Percentiles rank a stretch among this genome's conserved stretches.
These are phyloP conservation scores for Wickerhamiella australiensis DNA, from an alignment of 805 yeast genomes.

Conservation along the genomic window DNA sequence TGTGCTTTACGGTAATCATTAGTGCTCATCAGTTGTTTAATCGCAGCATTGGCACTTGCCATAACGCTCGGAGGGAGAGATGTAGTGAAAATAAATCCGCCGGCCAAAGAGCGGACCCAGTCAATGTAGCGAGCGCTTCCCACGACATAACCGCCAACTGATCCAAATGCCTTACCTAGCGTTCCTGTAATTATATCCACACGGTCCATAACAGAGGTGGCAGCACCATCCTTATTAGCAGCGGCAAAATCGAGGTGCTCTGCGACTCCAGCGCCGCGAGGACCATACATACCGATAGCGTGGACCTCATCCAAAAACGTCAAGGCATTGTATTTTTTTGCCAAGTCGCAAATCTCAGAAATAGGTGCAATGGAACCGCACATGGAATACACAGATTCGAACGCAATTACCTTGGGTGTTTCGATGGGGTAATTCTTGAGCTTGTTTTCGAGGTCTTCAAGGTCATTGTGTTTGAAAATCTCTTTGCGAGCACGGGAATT, in stretches of 20 bases:
- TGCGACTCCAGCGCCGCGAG: constrained; percentile 99
- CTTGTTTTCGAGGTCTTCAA: constrained; percentile 67
- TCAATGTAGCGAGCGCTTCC: constrained; percentile 74
- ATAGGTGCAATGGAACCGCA: constrained; percentile 96
- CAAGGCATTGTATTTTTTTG: constrained; percentile 93
- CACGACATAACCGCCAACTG: constrained; percentile 96
- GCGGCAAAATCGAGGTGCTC: constrained; percentile 87
- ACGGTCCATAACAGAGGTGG: constrained; percentile 64
- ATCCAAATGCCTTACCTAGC: constrained; percentile 91
- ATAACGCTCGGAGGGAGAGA: constrained; percentile 93
- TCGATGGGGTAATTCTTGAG: constrained; percentile 70
- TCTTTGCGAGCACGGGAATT: constrained; percentile 84
- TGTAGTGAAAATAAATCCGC: constrained; percentile 96
- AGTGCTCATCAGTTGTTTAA: constrained; percentile 69
- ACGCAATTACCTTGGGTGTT: constrained; percentile 91
- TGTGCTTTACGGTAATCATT: constrained; percentile 69
- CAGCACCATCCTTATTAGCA: constrained; percentile 45
- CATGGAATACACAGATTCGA: constrained; percentile 96
- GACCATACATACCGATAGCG: constrained; percentile 98
- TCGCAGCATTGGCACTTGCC: constrained; percentile 89
- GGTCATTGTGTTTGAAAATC: constrained; percentile 82
- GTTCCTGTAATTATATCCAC: constrained; percentile 96
- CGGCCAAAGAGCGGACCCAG: constrained; percentile 92
- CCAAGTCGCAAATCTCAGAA: constrained; percentile 82
- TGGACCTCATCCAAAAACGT: constrained; percentile 98